phyloP scores from a whole-genome alignment of 257 asterid species.

The Cinchona pubescens region DNA sequence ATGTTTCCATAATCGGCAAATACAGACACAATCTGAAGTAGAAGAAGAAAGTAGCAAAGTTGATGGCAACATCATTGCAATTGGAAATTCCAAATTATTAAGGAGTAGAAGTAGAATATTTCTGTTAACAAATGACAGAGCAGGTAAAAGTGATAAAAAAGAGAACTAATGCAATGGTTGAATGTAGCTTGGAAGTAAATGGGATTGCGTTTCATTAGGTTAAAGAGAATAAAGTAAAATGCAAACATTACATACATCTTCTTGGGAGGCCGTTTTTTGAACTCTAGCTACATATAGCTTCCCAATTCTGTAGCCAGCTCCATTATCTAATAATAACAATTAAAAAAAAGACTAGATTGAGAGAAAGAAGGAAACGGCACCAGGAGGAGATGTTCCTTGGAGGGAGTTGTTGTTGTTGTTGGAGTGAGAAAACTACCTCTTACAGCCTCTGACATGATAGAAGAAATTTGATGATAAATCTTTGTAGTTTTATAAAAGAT shows the following conservation, averaged over 20 bases:
- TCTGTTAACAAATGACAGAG: background rate
- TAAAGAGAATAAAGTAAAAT: background rate
- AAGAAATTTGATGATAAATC: no score
- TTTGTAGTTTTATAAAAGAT: no score
- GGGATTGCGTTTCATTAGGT: background rate
- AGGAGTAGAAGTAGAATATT: background rate
- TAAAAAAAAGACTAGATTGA: conserved; percentile 29
- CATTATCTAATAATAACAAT: conserved; percentile 5
- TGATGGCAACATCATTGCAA: background rate
- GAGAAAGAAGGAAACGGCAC: conserved; percentile 4
- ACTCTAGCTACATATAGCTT: conserved; percentile 72
- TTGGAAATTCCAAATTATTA: background rate
- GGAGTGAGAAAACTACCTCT: conserved; percentile 25
- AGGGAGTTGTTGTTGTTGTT: background rate
- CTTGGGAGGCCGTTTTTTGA: conserved; percentile 59
- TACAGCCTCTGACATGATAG: conserved; percentile 19
- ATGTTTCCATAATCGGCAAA: conserved; percentile 71
- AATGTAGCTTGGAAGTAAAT: no score
- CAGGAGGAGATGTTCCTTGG: conserved; percentile 15
- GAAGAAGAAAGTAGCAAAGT: background rate
- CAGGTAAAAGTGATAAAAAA: background rate
- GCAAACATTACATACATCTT: conserved; percentile 52
- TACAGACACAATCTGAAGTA: conserved; percentile 39
- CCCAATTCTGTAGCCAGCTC: conserved; percentile 42
- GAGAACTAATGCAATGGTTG: no score